Conservation (phyloP, 306 rosid species). For the Biancaea sappan region DNA sequence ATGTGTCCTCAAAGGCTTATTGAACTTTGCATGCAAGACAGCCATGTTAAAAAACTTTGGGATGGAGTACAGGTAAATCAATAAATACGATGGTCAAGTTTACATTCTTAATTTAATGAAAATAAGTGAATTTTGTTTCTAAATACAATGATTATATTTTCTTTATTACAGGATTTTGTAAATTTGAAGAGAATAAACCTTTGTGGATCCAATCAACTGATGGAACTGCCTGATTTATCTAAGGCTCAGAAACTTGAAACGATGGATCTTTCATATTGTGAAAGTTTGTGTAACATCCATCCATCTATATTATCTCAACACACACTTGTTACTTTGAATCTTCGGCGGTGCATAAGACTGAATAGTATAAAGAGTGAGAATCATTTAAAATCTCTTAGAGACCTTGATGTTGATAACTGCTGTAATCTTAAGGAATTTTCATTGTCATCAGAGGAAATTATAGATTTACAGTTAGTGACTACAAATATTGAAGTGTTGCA, state of each 20-base stretch:
- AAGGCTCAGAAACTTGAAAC: neutral
- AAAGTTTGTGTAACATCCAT: no score
- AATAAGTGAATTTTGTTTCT: neutral
- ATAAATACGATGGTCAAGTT: neutral
- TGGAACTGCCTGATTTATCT: slow-evolving; percentile 15
- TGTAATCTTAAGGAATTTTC: no score
- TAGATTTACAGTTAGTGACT: no score
- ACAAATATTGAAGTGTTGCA: no score
- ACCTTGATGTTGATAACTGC: no score
- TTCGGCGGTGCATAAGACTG: no score
- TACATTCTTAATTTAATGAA: neutral
- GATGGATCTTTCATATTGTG: neutral
- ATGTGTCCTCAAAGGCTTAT: slow-evolving; percentile 24
- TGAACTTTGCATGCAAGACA: slow-evolving; percentile 19
- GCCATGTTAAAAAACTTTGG: slow-evolving; percentile 32
- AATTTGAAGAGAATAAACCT: slow-evolving; percentile 13
- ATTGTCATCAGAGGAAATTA: no score
- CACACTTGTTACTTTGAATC: no score
- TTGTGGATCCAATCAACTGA: neutral
- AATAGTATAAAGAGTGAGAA: no score
- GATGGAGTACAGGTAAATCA: slow-evolving; percentile 25
- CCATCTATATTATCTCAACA: no score
- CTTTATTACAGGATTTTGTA: slow-evolving; percentile 10
- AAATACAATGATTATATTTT: neutral
- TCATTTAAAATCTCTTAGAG: no score